Evolutionary conservation across 306 rosid genomes (phyloP).

Genomic region (Vigna trinervia): DNA sequence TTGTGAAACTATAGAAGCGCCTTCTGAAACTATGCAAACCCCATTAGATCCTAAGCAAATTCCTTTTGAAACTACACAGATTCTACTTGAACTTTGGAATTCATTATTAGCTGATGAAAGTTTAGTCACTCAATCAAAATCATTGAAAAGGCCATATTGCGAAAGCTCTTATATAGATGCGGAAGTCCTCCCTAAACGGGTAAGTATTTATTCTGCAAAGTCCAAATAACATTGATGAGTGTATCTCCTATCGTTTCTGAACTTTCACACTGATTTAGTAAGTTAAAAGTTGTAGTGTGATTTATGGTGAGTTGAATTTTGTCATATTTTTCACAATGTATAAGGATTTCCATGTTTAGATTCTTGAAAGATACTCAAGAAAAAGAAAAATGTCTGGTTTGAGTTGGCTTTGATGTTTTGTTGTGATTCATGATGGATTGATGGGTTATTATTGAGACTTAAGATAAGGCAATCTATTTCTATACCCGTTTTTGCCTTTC

Average conservation of each 20-base stretch:
- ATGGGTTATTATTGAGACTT: background rate
- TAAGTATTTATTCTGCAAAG: constrained; percentile 40
- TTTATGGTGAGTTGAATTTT: constrained; percentile 21
- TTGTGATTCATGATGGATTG: constrained; percentile 1
- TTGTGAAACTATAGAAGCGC: too few relatives aligned
- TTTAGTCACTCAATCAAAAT: background rate
- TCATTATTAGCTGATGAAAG: too few relatives aligned
- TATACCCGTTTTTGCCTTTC: background rate
- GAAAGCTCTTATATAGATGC: constrained; percentile 49
- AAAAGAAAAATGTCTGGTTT: constrained; percentile 22
- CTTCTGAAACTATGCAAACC: too few relatives aligned
- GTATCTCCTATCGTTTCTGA: constrained; percentile 26
- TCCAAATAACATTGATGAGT: constrained; percentile 25
- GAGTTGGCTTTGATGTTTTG: constrained; percentile 28
- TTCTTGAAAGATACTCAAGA: background rate
- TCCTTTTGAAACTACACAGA: too few relatives aligned
- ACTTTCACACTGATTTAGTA: background rate
- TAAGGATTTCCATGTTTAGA: constrained; percentile 35
- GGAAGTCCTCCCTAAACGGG: constrained; percentile 47
- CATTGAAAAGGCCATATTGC: constrained; percentile 25
- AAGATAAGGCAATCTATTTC: background rate
- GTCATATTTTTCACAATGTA: constrained; percentile 21
- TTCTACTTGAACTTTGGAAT: too few relatives aligned
- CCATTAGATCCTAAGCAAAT: too few relatives aligned
- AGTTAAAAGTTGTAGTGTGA: constrained; percentile 11